phyloP scores from a whole-genome alignment of 2,329 filamentous ascomycete genomes.

The Parascedosporium putredinis region DNA sequence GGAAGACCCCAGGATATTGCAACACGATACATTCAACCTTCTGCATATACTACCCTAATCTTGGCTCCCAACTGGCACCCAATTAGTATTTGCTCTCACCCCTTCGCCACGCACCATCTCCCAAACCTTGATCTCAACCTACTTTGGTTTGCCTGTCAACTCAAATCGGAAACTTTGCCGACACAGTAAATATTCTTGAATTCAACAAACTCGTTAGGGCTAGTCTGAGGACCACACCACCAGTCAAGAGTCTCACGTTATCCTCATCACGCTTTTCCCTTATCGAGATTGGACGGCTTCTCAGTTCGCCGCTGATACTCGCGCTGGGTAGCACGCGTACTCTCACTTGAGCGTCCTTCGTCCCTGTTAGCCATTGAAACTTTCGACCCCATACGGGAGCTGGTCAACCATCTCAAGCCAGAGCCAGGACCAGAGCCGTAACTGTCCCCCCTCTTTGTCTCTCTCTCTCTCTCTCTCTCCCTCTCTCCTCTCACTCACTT shows the following conservation, averaged over 20 bases:
- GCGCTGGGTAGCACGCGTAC: too few relatives aligned
- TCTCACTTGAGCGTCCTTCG: too few relatives aligned
- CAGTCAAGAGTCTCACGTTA: background rate
- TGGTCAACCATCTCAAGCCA: too few relatives aligned
- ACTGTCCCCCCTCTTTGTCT: background rate
- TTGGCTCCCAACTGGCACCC: background rate
- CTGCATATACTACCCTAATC: background rate
- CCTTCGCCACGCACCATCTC: background rate
- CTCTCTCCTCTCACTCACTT: too few relatives aligned
- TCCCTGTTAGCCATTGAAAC: too few relatives aligned
- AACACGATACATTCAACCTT: background rate
- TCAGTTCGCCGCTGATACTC: too few relatives aligned
- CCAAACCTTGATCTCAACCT: background rate
- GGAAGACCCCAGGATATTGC: background rate
- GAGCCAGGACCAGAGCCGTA: too few relatives aligned
- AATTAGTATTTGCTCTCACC: background rate
- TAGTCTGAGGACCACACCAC: conserved; percentile 2
- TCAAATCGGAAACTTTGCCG: background rate
- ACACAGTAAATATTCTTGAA: background rate
- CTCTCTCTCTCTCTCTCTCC: background rate
- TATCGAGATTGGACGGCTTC: too few relatives aligned
- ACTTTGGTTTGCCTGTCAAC: background rate
- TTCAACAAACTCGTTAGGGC: background rate
- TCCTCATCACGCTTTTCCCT: background rate
- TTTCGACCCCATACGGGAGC: too few relatives aligned